Evolutionary conservation across 805 yeast species (phyloP), one percentile per base, ranked within the genome.

Genomic region (Yarrowia sp.): DNA sequence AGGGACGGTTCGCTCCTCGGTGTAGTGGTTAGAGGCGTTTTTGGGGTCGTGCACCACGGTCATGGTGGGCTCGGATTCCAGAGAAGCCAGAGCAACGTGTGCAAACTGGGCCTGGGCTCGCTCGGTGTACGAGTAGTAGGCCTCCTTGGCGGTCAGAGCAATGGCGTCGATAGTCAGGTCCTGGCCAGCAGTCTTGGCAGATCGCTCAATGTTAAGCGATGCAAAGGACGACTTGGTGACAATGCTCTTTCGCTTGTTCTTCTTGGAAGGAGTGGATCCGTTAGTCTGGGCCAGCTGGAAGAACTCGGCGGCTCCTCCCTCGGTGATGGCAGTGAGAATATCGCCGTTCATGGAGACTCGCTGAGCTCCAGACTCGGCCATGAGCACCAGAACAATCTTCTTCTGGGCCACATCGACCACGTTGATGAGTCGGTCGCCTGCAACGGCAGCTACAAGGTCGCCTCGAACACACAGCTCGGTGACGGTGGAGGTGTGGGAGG

Each of bases 341-440:
- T 67, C 63, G 15, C 67, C 71, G 44, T 67, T 55, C 14, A 68
- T 60, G 35, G 71, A 61, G 8, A 88, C 72, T 8, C 77, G 75
- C 1, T 73, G 65, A 13, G 90, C 84, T 58, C 88, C 83, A 14
- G 90, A 79, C 67, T 87, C 88, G 3, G 92, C 80, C 14, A 89
- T 92, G 65, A 90, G 82, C 2, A 92, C 89, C 8, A 80, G 75
- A 28, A 77, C 75, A 2, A 86, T 79, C 64, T 73, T 74, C 3
- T 84, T 72, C 33, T 76, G 72, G n/a, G 78, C 73, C 1, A 85
- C 65, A 10, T 87, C 82, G 72, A 88, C 86, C 41, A 89, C 78
- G 73, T 90, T 90, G 69, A 92, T 81, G 74, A 90, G 91, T 69
- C 98, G 82, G 74, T 92, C 98, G 67, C 86, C 87, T 39, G 79